Base-by-base conservation (phyloP, 2,329 filamentous ascomycete genomes). In the Fusarium sp. region DNA sequence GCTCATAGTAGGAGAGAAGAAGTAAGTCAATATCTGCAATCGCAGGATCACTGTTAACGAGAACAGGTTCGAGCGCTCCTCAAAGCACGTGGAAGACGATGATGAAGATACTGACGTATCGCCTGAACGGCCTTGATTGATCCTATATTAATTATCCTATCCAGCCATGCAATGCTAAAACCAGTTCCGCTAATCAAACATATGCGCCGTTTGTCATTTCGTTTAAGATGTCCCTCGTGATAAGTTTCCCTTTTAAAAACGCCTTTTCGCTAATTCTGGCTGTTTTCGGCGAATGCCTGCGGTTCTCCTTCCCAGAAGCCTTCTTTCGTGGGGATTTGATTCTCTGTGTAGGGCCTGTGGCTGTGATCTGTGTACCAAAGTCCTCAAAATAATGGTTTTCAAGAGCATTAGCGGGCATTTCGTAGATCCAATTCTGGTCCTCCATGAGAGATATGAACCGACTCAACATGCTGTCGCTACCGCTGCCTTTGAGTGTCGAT, bases 361-460 rank as follows among this genome's bases (percentile, higher is more conserved):
- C 79, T 55, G 80, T 84, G n/a, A 82, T 76, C 73, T 89, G 87
- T 42, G 87, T 88, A 11, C 78, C 78, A 26, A 82, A 78, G 23
- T 90, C 88, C 49, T 91, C 90, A 70, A 94, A 95, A 42, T 83
- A 78, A 81, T 97, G 94, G 33, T 83, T 87, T 13, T 91, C 89
- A 11, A 92, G 79, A 46, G 92, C 92, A 14, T 88, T 85, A 3
- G 79, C 78, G 0, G 89, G 89, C 54, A 98, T 78, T 73, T 97
- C 88, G 73, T 94, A 91, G 18, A 94, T 85, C 95, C 96, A 98
- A n/a, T 87, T 84, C 56, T 88, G 89, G 60, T 86, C 83, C 71
- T 95, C 92, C 85, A 98, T 95, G 42, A 98, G 82, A 5, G 83
- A 82, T 11, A 98, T 87, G 76, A 98, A 93, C 26, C 87, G 87